Evolutionary conservation across 306 rosid species (phyloP).

Genomic region (Malus fusca): DNA sequence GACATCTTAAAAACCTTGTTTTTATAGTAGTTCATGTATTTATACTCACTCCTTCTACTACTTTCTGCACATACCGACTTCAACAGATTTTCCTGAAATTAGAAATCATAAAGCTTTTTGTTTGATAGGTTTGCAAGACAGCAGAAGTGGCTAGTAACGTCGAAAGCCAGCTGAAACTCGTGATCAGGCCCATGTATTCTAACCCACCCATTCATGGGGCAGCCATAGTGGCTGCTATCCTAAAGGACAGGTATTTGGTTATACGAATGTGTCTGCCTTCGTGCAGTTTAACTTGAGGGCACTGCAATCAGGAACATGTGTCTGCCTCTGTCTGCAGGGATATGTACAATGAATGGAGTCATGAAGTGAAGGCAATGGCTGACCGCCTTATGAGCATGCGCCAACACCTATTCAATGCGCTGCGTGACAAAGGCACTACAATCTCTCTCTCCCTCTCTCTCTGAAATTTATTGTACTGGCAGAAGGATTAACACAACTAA

Average conservation of each 20-base stretch:
- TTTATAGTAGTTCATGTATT: background rate
- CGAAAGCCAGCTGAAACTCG: conserved; percentile 91
- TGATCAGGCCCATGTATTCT: conserved; percentile 85
- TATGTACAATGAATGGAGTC: conserved; percentile 72
- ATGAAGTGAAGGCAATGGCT: conserved; percentile 83
- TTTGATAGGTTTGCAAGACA: conserved; percentile 65
- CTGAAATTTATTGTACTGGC: background rate
- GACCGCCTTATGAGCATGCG: conserved; percentile 81
- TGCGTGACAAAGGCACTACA: conserved; percentile 53
- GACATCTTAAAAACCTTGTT: background rate
- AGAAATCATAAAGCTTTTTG: background rate
- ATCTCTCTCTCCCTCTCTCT: background rate
- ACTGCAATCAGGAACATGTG: too few relatives aligned
- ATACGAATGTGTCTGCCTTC: too few relatives aligned
- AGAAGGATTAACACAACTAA: background rate
- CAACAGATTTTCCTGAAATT: background rate
- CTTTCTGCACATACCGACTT: background rate
- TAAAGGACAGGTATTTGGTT: conserved; percentile 56
- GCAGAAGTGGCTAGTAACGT: conserved; percentile 72
- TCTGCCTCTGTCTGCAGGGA: conserved; percentile 35
- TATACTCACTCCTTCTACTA: background rate
- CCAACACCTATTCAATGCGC: conserved; percentile 64
- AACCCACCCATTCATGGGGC: conserved; percentile 83
- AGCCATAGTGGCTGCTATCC: conserved; percentile 72
- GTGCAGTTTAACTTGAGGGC: too few relatives aligned